phyloP scores from a whole-genome alignment of 2,329 filamentous ascomycete species.

The Colletotrichum musicola region DNA sequence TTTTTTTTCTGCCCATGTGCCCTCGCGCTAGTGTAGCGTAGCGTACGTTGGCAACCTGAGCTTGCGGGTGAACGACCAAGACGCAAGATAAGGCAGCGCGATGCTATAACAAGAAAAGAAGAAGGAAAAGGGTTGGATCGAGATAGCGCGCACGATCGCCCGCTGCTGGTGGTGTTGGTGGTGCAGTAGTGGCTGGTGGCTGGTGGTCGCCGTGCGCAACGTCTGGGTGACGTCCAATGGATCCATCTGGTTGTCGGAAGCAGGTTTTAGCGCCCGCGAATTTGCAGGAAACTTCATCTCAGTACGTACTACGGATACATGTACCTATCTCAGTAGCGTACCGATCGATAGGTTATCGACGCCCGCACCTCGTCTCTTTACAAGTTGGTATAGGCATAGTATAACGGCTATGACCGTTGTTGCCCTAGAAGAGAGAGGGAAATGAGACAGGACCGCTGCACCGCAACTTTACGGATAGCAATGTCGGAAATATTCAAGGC shows the following conservation, averaged over 20 bases:
- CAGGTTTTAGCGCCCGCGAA: slow-evolving; percentile 5
- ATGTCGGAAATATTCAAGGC: slow-evolving; percentile 12
- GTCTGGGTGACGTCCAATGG: slow-evolving; percentile 21
- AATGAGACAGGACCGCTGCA: neutral
- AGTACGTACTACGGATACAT: too few species aligned
- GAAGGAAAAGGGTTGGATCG: slow-evolving; percentile 3
- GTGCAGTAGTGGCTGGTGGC: slow-evolving; percentile 1
- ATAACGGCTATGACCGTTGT: too few species aligned
- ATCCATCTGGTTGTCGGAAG: neutral
- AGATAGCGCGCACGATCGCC: slow-evolving; percentile 26
- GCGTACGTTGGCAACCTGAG: too few species aligned
- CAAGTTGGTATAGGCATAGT: too few species aligned
- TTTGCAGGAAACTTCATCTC: neutral
- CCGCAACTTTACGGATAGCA: slow-evolving; percentile 1
- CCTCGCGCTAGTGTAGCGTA: slow-evolving; percentile 15
- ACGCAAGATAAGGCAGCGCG: too few species aligned
- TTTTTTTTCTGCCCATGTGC: neutral
- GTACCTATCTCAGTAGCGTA: too few species aligned
- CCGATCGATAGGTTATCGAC: too few species aligned
- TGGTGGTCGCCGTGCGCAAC: slow-evolving; percentile 38
- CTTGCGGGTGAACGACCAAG: too few species aligned
- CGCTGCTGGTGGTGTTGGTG: neutral
- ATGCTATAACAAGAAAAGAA: neutral
- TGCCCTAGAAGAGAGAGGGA: neutral
- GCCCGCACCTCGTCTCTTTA: too few species aligned